Base-by-base conservation (phyloP, 2,329 filamentous ascomycete species). In the Albophoma yamanashiensis region DNA sequence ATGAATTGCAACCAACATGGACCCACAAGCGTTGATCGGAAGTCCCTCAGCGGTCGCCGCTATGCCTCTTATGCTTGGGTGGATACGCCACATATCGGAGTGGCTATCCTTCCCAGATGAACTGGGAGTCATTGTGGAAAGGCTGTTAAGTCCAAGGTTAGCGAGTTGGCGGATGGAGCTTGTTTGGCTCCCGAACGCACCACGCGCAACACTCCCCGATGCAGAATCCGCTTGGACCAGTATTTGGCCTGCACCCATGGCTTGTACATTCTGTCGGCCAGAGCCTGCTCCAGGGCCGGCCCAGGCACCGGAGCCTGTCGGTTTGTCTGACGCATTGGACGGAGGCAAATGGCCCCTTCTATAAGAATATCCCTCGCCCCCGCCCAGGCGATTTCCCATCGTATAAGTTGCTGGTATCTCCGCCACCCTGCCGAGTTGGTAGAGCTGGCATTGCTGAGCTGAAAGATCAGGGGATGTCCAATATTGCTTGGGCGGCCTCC, bases 291-390 rank as follows among this genome's bases (percentile, higher is more conserved):
- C 22, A 8, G n/a, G 31, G 31, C 31, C 34, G 34, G 6, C 34
- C 36, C 38, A 58, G 57, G 39, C 7, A 27, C 11, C 25, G 38
- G 55, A 15, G 50, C 38, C 47, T 31, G 50, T 31, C 22, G 27
- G 39, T 55, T 17, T 52, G 22, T 55, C 55, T 52, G 58, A 60
- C 58, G 47, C 42, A 56, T 55, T 43, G 17, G 58, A 56, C 45
- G 59, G 38, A 55, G 47, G 57, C 40, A 57, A 59, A 45, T 57
- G 56, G 60, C 42, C 61, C 58, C 61, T 64, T 63, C 50, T 57
- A 61, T 61, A 60, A 61, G 62, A 61, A 61, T 60, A 61, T 62
- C 58, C 60, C 63, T 58, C 62, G 53, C 59, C 63, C 59, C 62
- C 59, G 62, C 62, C 42, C 59, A 47, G 40, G 58, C 59, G 43